phyloP scores from a whole-genome alignment of 352 stramenopile genomes.

The Phytophthora crassamura region DNA sequence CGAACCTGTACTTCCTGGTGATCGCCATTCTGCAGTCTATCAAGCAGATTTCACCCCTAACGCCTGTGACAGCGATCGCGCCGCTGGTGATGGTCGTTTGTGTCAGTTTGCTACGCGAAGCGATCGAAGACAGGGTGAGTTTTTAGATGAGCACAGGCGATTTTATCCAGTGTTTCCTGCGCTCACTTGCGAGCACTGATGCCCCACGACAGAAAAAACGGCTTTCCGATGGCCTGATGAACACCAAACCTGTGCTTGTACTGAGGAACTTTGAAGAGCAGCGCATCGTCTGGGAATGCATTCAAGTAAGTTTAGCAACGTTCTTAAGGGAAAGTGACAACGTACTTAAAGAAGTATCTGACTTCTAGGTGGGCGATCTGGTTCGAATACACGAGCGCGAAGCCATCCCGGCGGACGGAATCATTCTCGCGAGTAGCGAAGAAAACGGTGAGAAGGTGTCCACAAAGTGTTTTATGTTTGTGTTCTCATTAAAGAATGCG shows the following conservation, averaged over 20 bases:
- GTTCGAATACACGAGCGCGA: slow-evolving; percentile 86
- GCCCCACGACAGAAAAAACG: slow-evolving; percentile 47
- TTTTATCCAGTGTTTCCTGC: slow-evolving; percentile 20
- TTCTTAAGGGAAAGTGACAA: too few relatives aligned
- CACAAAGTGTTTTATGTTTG: too few relatives aligned
- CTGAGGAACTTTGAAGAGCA: slow-evolving; percentile 70
- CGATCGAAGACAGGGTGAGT: slow-evolving; percentile 77
- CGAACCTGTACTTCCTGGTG: slow-evolving; percentile 95
- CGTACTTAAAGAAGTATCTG: too few relatives aligned
- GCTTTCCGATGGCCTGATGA: slow-evolving; percentile 63
- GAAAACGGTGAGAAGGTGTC: slow-evolving; percentile 54
- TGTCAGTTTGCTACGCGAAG: slow-evolving; percentile 80
- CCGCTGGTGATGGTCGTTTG: slow-evolving; percentile 87
- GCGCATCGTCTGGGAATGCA: slow-evolving; percentile 68
- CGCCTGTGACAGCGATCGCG: slow-evolving; percentile 74
- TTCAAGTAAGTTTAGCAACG: slow-evolving; percentile 50
- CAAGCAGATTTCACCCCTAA: slow-evolving; percentile 75
- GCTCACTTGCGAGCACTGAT: slow-evolving; percentile 32
- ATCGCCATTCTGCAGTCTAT: slow-evolving; percentile 94
- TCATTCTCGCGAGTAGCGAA: slow-evolving; percentile 89
- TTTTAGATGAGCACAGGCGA: background rate
- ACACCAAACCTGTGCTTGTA: slow-evolving; percentile 60
- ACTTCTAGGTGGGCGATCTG: slow-evolving; percentile 84
- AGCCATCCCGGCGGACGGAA: slow-evolving; percentile 91
- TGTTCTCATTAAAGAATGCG: too few relatives aligned